These are phyloP conservation scores for Zygosaccharomyces bailii DNA, from an alignment of 805 yeast genomes.

Conservation along the genomic window DNA sequence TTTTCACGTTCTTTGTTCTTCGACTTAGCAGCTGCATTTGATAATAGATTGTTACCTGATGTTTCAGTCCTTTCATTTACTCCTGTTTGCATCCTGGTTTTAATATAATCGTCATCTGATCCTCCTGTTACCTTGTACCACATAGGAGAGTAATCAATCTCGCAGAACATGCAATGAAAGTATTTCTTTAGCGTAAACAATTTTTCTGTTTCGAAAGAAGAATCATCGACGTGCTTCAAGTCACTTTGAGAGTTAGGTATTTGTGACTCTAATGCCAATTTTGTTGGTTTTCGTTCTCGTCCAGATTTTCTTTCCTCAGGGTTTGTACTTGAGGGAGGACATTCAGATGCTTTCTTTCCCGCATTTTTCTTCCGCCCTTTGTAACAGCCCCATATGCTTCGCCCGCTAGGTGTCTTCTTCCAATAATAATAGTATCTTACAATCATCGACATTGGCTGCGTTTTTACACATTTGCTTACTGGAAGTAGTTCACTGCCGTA, in stretches of 20 bases:
- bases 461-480: conserved; percentile 64
- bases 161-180: conserved; percentile 72
- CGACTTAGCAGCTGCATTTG: conserved; percentile 11
- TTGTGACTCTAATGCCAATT: conserved; percentile 14
- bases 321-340: conserved; percentile 7
- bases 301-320: conserved; percentile 8
- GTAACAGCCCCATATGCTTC: conserved; percentile 74
- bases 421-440: conserved; percentile 87
- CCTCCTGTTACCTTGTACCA: conserved; percentile 38
- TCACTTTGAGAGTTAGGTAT: conserved; percentile 16
- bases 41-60: conserved; percentile 9
- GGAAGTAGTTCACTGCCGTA: conserved; percentile 79
- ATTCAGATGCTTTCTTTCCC: conserved; percentile 27
- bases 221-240: conserved; percentile 41
- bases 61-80: conserved; percentile 22
- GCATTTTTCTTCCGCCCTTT: conserved; percentile 67
- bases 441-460: conserved; percentile 71
- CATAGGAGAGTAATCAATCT: conserved; percentile 37
- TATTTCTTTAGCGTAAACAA: conserved; percentile 38
- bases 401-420: conserved; percentile 82
- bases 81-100: conserved; percentile 23
- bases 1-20: conserved; percentile 1
- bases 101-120: conserved; percentile 28
- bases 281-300: conserved; percentile 16
- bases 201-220: conserved; percentile 60